These are phyloP conservation scores for Eragrostis nindensis DNA, from an alignment of 176 grass and related monocot genomes.

Conservation along the genomic window DNA sequence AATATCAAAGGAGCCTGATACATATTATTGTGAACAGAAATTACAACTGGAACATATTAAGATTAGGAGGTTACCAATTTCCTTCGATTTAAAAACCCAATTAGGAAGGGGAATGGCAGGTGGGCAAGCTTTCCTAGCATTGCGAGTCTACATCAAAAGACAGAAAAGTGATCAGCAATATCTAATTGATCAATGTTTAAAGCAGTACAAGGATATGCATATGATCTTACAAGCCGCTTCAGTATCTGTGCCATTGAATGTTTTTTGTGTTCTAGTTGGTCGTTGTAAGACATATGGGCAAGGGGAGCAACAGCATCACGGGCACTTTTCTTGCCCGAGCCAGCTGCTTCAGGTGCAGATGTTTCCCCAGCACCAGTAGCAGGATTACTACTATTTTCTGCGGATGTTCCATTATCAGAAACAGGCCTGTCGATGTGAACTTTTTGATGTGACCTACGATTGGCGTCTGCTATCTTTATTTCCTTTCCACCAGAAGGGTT, in stretches of 20 bases:
- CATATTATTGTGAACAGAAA: slow-evolving; percentile 5
- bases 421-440: slow-evolving; percentile 23
- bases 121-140: slow-evolving; percentile 98
- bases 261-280: slow-evolving; percentile 93
- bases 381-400: slow-evolving; percentile 43
- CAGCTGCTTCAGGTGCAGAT: slow-evolving; percentile 32
- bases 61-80: slow-evolving; percentile 63
- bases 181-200: slow-evolving; percentile 5
- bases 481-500: slow-evolving; percentile 65
- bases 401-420: slow-evolving; percentile 40
- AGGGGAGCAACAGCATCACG: slow-evolving; percentile 80
- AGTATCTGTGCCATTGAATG: slow-evolving; percentile 68
- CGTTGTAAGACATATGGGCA: slow-evolving; percentile 79
- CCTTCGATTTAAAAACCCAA: slow-evolving; percentile 79
- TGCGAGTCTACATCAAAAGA: slow-evolving; percentile 72
- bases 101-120: slow-evolving; percentile 73
- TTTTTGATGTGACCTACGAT: slow-evolving; percentile 67
- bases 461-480: slow-evolving; percentile 93
- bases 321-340: slow-evolving; percentile 61
- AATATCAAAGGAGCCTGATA: not conserved
- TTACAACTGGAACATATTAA: slow-evolving; percentile 23
- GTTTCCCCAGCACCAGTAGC: slow-evolving; percentile 42
- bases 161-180: slow-evolving; percentile 12
- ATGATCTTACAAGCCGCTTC: slow-evolving; percentile 80
- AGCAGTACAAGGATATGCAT: slow-evolving; percentile 14